phyloP scores from a whole-genome alignment of 2,329 filamentous ascomycete species.

The Alternaria arbusti region DNA sequence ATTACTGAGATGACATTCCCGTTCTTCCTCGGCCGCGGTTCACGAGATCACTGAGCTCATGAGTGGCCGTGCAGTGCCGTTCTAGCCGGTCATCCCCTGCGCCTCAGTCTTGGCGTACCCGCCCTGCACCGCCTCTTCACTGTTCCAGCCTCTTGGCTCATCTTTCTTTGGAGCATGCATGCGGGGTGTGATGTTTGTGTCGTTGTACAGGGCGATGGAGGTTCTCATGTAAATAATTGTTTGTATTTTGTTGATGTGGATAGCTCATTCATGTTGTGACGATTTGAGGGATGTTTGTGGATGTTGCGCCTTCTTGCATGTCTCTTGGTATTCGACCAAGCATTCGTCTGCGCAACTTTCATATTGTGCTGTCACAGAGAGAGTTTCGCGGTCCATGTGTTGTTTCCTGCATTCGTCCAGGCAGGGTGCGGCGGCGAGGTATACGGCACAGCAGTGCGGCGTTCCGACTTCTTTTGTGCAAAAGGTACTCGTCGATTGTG shows the following conservation, averaged over 20 bases:
- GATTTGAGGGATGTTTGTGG: background rate
- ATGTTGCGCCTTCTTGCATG: background rate
- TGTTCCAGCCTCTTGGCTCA: background rate
- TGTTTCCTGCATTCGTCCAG: conserved; percentile 6
- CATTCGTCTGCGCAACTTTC: conserved; percentile 7
- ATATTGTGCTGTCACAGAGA: conserved; percentile 1
- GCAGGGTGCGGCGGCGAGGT: conserved; percentile 3
- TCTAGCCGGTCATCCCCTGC: background rate
- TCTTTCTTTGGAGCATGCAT: background rate
- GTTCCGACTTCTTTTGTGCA: conserved; percentile 8
- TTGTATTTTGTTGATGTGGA: background rate
- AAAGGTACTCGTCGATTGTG: background rate
- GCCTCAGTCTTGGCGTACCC: background rate
- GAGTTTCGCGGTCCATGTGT: conserved; percentile 2
- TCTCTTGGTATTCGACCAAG: conserved; percentile 1
- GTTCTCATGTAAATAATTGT: background rate
- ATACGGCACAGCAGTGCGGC: conserved; percentile 3
- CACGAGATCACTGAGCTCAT: background rate
- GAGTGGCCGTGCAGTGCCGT: background rate
- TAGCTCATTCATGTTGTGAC: background rate
- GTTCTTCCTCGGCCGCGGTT: background rate
- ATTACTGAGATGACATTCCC: background rate
- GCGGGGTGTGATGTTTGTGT: background rate
- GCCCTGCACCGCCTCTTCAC: background rate
- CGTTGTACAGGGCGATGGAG: background rate